Base-by-base conservation (phyloP, 2,329 filamentous ascomycete species). In the Apiospora marii region DNA sequence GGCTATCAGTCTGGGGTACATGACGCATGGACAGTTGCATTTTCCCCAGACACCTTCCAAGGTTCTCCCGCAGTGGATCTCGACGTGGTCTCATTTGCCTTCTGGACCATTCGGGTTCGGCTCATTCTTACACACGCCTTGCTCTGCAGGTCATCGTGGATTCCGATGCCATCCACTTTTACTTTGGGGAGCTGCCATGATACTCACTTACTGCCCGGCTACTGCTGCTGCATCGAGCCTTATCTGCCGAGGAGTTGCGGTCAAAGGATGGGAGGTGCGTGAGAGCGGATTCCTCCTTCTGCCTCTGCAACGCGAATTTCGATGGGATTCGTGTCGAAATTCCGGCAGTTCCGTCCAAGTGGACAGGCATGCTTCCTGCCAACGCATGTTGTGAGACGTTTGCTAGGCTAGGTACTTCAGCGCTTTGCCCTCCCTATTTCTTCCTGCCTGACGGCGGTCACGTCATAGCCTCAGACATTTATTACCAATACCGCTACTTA, bases 1-100 rank as follows among this genome's bases (percentile, higher is more conserved):
- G 58, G 58, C 58, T 64, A n/a, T 22, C 67, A 49, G 10, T 69
- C 67, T 69, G 67, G 67, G 67, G 67, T 69, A 69, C 67, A 69
- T 69, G 44, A 41, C 30, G 34, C 58, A 64, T 64, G 58, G 58
- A 41, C 34, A 41, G 58, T 41, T 41, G 34, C 58, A 64, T 64
- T 64, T 64, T 64, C 58, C 58, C 58, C 58, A 41, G 58, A 41
- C 30, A 41, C 30, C 58, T 61, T 64, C 27, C 27, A 30, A 30
- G 27, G 27, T 30, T 30, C 58, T 64, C 58, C 58, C 58, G 58
- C 58, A 14, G 58, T 64, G 58, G 58, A 64, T 41, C 34, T 64
- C 13, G n/a, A n/a, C 3, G 30, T 37, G 53, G 53, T n/a, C 53
- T 61, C 53, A 37, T 37, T 61, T 61, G 12, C 30, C 8, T 37